Conservation (phyloP, 2,329 filamentous ascomycete species). For the Aspergillus chevalieri region DNA sequence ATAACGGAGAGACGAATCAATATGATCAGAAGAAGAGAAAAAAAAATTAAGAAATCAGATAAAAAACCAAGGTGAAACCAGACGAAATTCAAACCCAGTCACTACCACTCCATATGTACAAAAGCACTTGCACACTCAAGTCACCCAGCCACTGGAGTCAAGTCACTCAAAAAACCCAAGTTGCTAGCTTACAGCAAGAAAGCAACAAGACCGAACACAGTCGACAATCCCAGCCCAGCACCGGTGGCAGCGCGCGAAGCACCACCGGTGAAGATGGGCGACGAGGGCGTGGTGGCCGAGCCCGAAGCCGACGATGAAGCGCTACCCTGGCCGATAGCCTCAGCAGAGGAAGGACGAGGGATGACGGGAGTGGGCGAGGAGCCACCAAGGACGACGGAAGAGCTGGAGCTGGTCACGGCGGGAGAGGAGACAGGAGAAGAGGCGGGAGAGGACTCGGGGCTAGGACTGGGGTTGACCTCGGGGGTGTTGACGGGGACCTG, state of each 20-base stretch:
- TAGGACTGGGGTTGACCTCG: neutral
- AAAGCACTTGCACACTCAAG: conserved; percentile 15
- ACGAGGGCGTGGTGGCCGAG: conserved; percentile 21
- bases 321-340: neutral
- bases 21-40: neutral
- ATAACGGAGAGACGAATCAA: too few relatives aligned
- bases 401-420: conserved; percentile 12
- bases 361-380: conserved; percentile 8
- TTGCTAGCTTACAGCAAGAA: conserved; percentile 36
- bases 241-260: conserved; percentile 44
- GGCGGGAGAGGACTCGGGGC: conserved; percentile 13
- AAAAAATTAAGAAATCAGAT: conserved; percentile 60
- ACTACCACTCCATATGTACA: too few relatives aligned
- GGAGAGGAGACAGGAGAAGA: conserved; percentile 11
- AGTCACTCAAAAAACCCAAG: conserved; percentile 2
- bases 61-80: conserved; percentile 38
- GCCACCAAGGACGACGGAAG: conserved; percentile 10
- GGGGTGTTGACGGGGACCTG: conserved; percentile 7
- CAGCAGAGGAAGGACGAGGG: conserved; percentile 10
- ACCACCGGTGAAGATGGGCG: conserved; percentile 45
- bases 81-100: conserved; percentile 82
- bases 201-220: conserved; percentile 48
- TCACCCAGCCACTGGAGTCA: conserved; percentile 14
- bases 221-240: conserved; percentile 47
- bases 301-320: conserved; percentile 13